Conservation (phyloP, 352 stramenopile species). For the Phytopythium kandeliae region DNA sequence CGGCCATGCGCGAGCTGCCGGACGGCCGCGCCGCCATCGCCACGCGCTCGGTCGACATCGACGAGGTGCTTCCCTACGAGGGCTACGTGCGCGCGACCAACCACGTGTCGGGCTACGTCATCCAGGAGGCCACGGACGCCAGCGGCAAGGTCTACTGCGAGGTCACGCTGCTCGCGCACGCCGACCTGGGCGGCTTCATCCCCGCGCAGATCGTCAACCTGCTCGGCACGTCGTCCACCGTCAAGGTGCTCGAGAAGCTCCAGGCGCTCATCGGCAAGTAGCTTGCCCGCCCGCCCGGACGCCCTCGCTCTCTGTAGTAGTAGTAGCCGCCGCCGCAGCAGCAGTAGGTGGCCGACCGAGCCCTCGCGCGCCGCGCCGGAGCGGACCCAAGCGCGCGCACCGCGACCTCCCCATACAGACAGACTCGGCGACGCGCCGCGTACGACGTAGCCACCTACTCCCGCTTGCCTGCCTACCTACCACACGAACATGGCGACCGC, state of each 20-base stretch:
- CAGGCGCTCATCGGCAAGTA: constrained; percentile 38
- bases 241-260: constrained; percentile 75
- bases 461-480: too few relatives aligned
- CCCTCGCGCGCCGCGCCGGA: too few relatives aligned
- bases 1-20: constrained; percentile 37
- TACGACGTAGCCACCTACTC: too few relatives aligned
- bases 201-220: constrained; percentile 77
- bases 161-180: constrained; percentile 72
- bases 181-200: constrained; percentile 75
- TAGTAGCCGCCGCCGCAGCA: neutral
- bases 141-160: constrained; percentile 51
- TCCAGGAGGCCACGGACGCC: constrained; percentile 46
- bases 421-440: constrained; percentile 1
- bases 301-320: constrained; percentile 1
- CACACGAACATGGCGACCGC: too few relatives aligned
- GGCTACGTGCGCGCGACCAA: constrained; percentile 63
- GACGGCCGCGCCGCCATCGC: constrained; percentile 60
- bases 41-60: constrained; percentile 53
- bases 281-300: neutral
- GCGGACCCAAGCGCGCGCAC: neutral
- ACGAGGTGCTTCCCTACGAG: constrained; percentile 36
- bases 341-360: too few relatives aligned
- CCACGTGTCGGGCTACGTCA: constrained; percentile 75
- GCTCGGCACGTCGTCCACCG: constrained; percentile 77
- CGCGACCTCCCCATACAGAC: neutral